Evolutionary conservation across 148 eudicot species (phyloP), one percentile per base, ranked within the genome.

Genomic region (Fallopia convolvulus): DNA sequence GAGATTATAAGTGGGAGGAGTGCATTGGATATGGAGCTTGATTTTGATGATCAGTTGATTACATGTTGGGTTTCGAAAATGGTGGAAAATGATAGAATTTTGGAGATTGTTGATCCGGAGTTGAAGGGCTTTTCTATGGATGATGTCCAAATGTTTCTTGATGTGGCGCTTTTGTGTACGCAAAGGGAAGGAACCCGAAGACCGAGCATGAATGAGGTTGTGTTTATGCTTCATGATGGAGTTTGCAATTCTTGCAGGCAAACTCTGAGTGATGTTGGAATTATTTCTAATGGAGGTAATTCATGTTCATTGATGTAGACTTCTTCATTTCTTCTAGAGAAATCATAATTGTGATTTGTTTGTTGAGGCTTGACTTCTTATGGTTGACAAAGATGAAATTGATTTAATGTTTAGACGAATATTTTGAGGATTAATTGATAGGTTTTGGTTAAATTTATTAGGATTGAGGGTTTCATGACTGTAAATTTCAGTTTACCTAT

Each of bases 181-280:
- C 33, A 30, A 11, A 10, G 33, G 70, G 40, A 61, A 26, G 17
- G 17, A 10, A 4, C 3, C 5, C 36, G 15, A 26, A 61, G 70
- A 30, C 70, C 70, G 4, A 61, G 70, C 39, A 61, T 61, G 70
- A 26, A 30, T 6, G 70, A 61, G 70, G 70, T 61, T 30, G 70
- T 61, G 70, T 39, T 61, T 61, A 61, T 30, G 70, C 70, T 61
- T 61, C 17, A 61, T 61, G 36, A 61, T 61, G 36, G 70, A 61
- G 39, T 26, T 10, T 61, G 36, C 18, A 30, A 13, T 61, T 30
- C 70, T 61, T 11, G 32, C 12, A 58, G 32, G 12, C 65, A 8
- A 21, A 7, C 8, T 8, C 30, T 58, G 6, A 52, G 56, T n/a
- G 60, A 53, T 53, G 60, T 18, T 53, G 60, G 21, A 61, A 30